A percentile compares a stretch with the other conserved stretches of the same genome.
Conservation (phyloP, 768 basidiomycete species). For the Russula earlei region DNA sequence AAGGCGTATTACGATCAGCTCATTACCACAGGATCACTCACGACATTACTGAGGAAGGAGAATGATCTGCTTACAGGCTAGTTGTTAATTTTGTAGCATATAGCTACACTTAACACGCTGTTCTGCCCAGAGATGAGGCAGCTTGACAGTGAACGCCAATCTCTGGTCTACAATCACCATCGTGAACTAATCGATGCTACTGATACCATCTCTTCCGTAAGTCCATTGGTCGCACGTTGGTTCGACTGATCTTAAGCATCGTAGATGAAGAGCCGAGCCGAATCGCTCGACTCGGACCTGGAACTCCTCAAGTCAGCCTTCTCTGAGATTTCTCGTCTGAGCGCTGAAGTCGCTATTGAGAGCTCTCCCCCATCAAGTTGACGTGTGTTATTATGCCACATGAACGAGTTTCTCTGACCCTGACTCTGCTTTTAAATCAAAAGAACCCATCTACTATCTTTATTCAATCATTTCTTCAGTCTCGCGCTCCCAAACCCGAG, state of each 20-base stretch:
- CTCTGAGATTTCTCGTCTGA: constrained; percentile 76
- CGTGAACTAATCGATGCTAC: constrained; percentile 91
- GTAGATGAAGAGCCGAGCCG: constrained; percentile 84
- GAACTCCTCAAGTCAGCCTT: constrained; percentile 74
- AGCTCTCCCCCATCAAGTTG: not conserved
- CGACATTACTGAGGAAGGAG: constrained; percentile 64
- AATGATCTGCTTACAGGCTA: constrained; percentile 71
- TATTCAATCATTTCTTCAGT: not conserved
- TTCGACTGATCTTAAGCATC: not conserved
- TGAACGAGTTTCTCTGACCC: not conserved
- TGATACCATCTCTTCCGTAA: constrained; percentile 79
- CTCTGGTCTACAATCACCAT: constrained; percentile 90
- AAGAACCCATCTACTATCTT: not conserved
- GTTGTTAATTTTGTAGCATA: constrained; percentile 7
- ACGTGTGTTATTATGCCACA: not conserved
- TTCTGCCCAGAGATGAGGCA: constrained; percentile 63
- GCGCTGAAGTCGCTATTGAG: constrained; percentile 55
- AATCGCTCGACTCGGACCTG: constrained; percentile 75
- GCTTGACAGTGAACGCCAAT: constrained; percentile 81
- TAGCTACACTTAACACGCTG: not conserved
- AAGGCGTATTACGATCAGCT: constrained; percentile 79
- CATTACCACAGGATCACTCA: constrained; percentile 71
- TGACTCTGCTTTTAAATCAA: not conserved
- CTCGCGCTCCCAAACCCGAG: not conserved
- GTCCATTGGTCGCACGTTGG: constrained; percentile 20